A percentile compares a stretch with the other conserved stretches of the same genome.
Conservation (phyloP, 352 stramenopile species). For the Pythium guiyangense region DNA sequence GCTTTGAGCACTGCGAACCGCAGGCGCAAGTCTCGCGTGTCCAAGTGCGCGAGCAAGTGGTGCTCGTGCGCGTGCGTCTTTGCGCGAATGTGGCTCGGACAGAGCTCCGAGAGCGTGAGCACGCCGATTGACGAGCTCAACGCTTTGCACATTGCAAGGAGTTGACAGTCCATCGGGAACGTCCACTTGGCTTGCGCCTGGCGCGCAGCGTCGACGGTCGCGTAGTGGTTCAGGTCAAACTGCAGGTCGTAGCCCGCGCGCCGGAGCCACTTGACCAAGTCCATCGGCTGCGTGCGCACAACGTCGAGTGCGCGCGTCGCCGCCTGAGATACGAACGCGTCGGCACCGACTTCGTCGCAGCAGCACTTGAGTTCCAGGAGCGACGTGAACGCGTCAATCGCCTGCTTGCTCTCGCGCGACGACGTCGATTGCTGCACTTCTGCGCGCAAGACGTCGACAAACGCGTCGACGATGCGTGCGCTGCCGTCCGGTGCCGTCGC, state of each 20-base stretch:
- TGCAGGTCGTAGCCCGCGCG: constrained; percentile 53
- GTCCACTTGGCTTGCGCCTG: constrained; percentile 61
- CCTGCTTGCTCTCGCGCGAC: constrained; percentile 26
- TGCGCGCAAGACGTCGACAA: constrained; percentile 14
- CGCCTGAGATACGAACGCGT: constrained; percentile 4
- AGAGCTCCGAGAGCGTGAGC: constrained; percentile 55
- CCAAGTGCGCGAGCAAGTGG: constrained; percentile 29
- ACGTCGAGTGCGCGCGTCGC: constrained; percentile 9
- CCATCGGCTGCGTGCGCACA: constrained; percentile 21
- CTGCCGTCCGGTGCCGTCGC: constrained; percentile 7
- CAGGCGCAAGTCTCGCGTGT: constrained; percentile 55
- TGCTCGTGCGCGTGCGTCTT: constrained; percentile 25
- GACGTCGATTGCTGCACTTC: constrained; percentile 20
- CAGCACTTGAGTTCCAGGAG: constrained; percentile 17
- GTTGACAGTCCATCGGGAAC: constrained; percentile 66
- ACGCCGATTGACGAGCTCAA: constrained; percentile 49
- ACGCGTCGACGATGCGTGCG: not conserved
- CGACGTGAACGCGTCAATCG: constrained; percentile 24
- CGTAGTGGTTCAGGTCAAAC: constrained; percentile 45
- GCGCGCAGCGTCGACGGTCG: constrained; percentile 32
- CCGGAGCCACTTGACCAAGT: constrained; percentile 43
- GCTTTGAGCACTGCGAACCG: constrained; percentile 53
- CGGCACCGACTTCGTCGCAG: constrained; percentile 1
- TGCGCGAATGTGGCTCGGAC: constrained; percentile 48
- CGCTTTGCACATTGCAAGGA: constrained; percentile 41